These are phyloP conservation scores for Cucumis variabilis DNA, from an alignment of 331 rosid genomes.

Conservation along the genomic window DNA sequence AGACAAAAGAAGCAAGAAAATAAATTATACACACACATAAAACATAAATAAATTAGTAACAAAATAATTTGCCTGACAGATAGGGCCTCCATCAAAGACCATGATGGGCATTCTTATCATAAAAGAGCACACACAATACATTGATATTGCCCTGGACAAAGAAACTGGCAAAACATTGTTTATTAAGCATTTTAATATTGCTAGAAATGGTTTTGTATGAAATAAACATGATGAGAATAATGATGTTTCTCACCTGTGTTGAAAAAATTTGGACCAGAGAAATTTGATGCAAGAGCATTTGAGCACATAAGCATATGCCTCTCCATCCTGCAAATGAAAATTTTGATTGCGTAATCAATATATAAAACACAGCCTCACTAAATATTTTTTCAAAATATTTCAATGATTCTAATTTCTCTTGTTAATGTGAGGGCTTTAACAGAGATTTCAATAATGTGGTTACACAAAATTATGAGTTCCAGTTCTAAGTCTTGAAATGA, in stretches of 20 bases:
- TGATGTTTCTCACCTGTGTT: conserved; percentile 74
- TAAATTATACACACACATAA: no score
- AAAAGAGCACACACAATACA: no score
- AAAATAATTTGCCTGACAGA: no score
- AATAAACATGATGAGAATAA: background rate
- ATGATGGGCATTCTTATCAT: no score
- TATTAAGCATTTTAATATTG: background rate
- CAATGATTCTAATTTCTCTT: background rate
- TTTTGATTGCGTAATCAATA: conserved; percentile 12
- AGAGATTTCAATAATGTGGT: background rate
- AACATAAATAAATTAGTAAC: no score
- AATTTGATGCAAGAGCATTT: conserved; percentile 94
- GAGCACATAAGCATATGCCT: conserved; percentile 96
- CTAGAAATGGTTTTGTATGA: background rate
- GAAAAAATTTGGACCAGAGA: conserved; percentile 92
- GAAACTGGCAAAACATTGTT: background rate
- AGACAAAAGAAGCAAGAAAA: no score
- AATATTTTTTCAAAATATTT: no score
- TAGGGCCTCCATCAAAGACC: no score
- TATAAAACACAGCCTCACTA: background rate
- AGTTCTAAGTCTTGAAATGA: background rate
- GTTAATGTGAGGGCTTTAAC: background rate
- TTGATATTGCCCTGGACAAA: no score
- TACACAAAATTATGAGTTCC: background rate
- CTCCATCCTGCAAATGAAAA: conserved; percentile 78